phyloP scores from a whole-genome alignment of 352 stramenopile genomes.

The Phytophthora litchii region DNA sequence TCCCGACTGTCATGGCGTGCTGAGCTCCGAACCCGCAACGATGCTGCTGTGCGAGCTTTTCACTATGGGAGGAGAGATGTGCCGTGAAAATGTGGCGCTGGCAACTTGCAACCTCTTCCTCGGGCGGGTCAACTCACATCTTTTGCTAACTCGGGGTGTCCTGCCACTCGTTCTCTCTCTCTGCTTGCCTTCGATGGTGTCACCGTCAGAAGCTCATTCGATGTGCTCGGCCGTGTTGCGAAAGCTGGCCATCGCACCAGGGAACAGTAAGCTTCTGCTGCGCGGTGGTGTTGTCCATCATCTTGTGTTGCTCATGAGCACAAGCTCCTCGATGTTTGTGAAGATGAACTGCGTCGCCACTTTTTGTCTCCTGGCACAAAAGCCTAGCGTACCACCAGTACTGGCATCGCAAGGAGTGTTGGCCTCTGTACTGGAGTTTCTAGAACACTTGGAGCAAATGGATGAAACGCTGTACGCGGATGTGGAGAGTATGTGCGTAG shows the following conservation, averaged over 20 bases:
- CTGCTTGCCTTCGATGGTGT: constrained; percentile 21
- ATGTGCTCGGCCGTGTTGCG: constrained; percentile 67
- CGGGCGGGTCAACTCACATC: constrained; percentile 62
- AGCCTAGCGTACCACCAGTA: constrained; percentile 44
- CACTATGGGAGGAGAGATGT: constrained; percentile 39
- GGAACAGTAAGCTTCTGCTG: constrained; percentile 68
- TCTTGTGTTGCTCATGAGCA: constrained; percentile 54
- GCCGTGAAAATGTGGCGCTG: constrained; percentile 57
- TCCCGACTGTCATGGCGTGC: constrained; percentile 34
- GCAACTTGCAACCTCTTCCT: constrained; percentile 75
- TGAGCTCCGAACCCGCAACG: constrained; percentile 52
- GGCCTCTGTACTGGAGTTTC: constrained; percentile 54
- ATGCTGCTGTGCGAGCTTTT: constrained; percentile 56
- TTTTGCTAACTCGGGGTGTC: constrained; percentile 51
- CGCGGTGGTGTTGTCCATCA: constrained; percentile 59
- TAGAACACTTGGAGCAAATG: constrained; percentile 39
- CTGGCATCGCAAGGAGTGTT: constrained; percentile 67
- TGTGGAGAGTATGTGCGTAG: constrained; percentile 69
- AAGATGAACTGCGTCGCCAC: constrained; percentile 76
- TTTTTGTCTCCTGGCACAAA: constrained; percentile 63
- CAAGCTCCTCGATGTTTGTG: constrained; percentile 42
- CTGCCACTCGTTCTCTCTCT: constrained; percentile 67
- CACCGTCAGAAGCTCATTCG: constrained; percentile 29
- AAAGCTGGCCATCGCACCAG: constrained; percentile 69
- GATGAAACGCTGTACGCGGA: constrained; percentile 25